These are phyloP conservation scores for Chrysanthemum lavandulifolium DNA, from an alignment of 129 eudicot species.

Conservation along the genomic window DNA sequence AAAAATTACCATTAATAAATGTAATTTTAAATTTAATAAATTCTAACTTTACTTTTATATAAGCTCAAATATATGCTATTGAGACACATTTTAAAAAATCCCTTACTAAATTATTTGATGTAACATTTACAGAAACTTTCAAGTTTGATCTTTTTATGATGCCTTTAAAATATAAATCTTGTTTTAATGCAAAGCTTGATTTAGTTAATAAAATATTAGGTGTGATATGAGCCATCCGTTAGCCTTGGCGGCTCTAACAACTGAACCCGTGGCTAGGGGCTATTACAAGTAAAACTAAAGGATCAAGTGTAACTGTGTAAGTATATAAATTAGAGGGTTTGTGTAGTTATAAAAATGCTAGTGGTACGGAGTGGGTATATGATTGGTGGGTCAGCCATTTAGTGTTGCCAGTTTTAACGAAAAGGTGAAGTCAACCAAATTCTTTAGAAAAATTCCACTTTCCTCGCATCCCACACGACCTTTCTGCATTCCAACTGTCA, in stretches of 20 bases:
- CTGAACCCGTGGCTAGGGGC: conserved; percentile 10
- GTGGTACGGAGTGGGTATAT: background rate
- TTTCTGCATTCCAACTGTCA: conserved; percentile 43
- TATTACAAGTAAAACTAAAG: conserved; percentile 10
- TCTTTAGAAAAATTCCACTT: background rate
- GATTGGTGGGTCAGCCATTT: conserved; percentile 8
- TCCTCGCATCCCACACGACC: conserved; percentile 45
- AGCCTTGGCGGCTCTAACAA: conserved; percentile 15
- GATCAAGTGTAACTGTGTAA: conserved; percentile 1
- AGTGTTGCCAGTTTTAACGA: background rate
- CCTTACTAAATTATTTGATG: no score
- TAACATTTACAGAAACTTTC: no score
- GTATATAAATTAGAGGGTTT: background rate
- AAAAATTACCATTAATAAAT: no score
- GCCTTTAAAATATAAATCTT: no score
- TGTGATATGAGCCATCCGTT: conserved; percentile 6
- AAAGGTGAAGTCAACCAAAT: conserved; percentile 20
- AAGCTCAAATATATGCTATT: no score
- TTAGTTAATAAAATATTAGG: background rate
- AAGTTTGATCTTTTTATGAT: no score
- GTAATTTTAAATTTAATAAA: no score
- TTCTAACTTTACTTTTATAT: no score
- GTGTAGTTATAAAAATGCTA: background rate
- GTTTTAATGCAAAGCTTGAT: background rate
- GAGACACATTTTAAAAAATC: no score